Base-by-base conservation (phyloP, 1,284 basidiomycete genomes). In the Tilletia walkeri region DNA sequence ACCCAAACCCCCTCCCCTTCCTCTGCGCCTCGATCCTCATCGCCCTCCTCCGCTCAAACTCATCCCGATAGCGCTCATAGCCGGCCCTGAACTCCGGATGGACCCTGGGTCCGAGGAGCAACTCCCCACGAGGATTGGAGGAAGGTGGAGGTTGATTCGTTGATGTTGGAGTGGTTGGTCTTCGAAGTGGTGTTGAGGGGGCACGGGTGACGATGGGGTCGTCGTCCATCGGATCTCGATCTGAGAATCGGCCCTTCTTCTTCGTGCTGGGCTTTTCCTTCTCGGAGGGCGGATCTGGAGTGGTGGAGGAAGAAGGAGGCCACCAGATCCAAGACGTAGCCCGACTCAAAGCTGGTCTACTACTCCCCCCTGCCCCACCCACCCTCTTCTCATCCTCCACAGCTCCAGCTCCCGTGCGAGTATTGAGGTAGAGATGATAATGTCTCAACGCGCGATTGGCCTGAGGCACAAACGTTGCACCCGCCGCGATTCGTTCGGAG, bases 391-490 rank as follows among this genome's bases (percentile, higher is more conserved):
- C 41, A 7, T 45, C 41, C 41, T 45, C 41, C 41, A 7, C 14
- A 45, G 18, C 56, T 2, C 56, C 24, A 85, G 92, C 88, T 1
- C 89, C 89, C 75, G 90, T 89, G 67, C 92, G 90, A 78, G 95
- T 92, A 85, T 98, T 98, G 78, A 99, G 88, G 81, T 94, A 93
- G 90, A 99, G 95, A 85, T 99, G 98, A 84, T 97, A 91, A 36
- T 90, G 91, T 36, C 95, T 89, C 39, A 99, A 86, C 0, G 94
- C 90, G 56, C 91, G 89, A 84, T 99, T 99, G 10, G 95, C 93
- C 79, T 98, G 95, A 0, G 94, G 95, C 20, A 98, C 92, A 82
- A 98, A 99, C 94, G 91, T 91, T 85, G 97, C 94, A 9, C 95
- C 94, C 80, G 97, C 97, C 0, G 89, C 91, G 76, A 99, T 96